These are phyloP conservation scores for Saccharomyces jurei DNA, from an alignment of 805 yeast genomes.

Conservation along the genomic window DNA sequence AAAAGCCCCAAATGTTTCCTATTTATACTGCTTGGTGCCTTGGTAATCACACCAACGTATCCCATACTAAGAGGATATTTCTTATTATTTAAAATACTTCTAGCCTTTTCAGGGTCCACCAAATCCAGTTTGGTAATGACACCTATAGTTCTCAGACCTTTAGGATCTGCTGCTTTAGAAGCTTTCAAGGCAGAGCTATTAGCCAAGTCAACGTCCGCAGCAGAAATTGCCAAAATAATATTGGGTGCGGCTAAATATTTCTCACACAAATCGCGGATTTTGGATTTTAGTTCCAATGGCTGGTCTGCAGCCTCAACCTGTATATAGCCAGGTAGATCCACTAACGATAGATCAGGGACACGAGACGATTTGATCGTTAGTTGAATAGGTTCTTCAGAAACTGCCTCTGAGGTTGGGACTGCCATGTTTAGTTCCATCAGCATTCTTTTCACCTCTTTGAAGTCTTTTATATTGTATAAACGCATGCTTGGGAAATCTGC, in stretches of 20 bases:
- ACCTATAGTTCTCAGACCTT: constrained; percentile 93
- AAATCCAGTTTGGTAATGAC: constrained; percentile 91
- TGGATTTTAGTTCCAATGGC: constrained; percentile 72
- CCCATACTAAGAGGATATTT: constrained; percentile 93
- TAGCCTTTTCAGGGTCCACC: constrained; percentile 70
- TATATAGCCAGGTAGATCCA: constrained; percentile 95
- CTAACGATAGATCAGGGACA: constrained; percentile 87
- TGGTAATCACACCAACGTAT: constrained; percentile 95
- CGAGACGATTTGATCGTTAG: constrained; percentile 80
- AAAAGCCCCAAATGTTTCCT: constrained; percentile 12
- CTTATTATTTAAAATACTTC: constrained; percentile 57
- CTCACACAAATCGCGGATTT: constrained; percentile 73
- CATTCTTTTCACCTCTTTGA: constrained; percentile 80
- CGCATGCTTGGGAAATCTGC: constrained; percentile 93
- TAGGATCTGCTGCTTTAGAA: constrained; percentile 80
- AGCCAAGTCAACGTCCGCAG: constrained; percentile 97
- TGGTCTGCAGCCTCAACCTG: constrained; percentile 96
- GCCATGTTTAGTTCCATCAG: constrained; percentile 85
- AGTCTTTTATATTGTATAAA: constrained; percentile 75
- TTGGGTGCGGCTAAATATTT: constrained; percentile 85
- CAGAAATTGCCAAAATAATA: constrained; percentile 88
- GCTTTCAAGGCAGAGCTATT: constrained; percentile 92
- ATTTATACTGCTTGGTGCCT: constrained; percentile 41
- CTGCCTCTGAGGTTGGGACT: constrained; percentile 77
- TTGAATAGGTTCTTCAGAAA: constrained; percentile 90